phyloP scores from a whole-genome alignment of 192 early-diverging fungal genomes.

The Entomortierella chlamydospora region DNA sequence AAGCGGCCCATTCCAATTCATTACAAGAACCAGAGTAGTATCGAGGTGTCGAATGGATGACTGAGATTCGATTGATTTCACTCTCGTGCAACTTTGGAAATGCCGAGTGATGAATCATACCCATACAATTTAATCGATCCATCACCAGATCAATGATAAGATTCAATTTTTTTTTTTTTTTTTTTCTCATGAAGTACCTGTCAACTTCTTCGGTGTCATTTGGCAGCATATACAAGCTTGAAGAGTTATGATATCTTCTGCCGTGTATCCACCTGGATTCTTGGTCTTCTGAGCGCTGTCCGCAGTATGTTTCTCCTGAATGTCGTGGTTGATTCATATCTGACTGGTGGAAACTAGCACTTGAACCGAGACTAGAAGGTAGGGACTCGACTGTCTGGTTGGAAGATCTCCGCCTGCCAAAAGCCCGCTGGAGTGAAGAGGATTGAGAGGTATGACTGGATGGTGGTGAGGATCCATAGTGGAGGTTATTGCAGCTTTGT shows the following conservation, averaged over 20 bases:
- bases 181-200: conserved; percentile 14
- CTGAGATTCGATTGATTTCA: conserved; percentile 23
- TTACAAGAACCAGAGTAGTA: neutral
- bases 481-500: neutral
- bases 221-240: conserved; percentile 40
- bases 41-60: neutral
- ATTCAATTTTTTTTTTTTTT: neutral
- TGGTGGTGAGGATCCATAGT: conserved; percentile 16
- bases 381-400: conserved; percentile 43
- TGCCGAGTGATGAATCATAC: neutral
- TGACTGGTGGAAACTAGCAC: neutral
- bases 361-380: conserved; percentile 14
- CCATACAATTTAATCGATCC: neutral
- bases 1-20: too few relatives aligned
- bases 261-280: conserved; percentile 30
- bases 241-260: conserved; percentile 42
- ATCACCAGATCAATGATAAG: neutral
- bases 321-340: conserved; percentile 6
- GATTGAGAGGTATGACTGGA: conserved; percentile 10
- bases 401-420: conserved; percentile 39
- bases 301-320: conserved; percentile 5
- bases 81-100: neutral
- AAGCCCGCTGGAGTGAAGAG: conserved; percentile 11
- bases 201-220: conserved; percentile 52
- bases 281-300: neutral